Evolutionary conservation across 2,329 filamentous ascomycete genomes (phyloP).

Genomic region (Pyricularia pennisetigena): DNA sequence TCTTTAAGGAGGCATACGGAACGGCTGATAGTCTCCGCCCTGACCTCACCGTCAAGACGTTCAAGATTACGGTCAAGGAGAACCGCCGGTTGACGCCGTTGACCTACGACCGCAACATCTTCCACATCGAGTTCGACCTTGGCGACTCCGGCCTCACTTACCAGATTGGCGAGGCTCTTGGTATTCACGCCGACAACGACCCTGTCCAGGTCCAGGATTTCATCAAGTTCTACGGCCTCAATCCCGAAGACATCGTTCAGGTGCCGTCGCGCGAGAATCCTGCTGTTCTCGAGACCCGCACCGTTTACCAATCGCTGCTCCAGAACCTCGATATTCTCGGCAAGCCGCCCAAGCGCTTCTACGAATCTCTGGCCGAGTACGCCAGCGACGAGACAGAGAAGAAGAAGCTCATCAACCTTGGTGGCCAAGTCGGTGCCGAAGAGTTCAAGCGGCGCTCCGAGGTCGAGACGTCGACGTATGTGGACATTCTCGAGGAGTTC

Average conservation of each 20-base stretch:
- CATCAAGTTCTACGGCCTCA: conserved; percentile 80
- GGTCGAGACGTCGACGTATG: conserved; percentile 84
- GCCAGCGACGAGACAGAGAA: conserved; percentile 76
- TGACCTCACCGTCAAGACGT: conserved; percentile 77
- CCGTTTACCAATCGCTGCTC: conserved; percentile 80
- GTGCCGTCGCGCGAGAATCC: conserved; percentile 77
- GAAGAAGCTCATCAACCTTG: conserved; percentile 67
- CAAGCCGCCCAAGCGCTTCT: conserved; percentile 95
- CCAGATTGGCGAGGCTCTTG: conserved; percentile 93
- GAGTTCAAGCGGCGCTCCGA: conserved; percentile 92
- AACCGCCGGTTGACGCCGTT: conserved; percentile 83
- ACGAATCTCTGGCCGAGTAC: conserved; percentile 82
- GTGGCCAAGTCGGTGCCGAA: conserved; percentile 66
- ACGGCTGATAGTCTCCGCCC: conserved; percentile 68
- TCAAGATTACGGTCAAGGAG: conserved; percentile 84
- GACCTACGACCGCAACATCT: conserved; percentile 96
- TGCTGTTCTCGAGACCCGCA: conserved; percentile 70
- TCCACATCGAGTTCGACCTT: conserved; percentile 98
- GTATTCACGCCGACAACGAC: conserved; percentile 94
- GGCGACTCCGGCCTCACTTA: conserved; percentile 87
- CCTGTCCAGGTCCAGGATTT: conserved; percentile 68
- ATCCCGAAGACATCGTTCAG: conserved; percentile 78
- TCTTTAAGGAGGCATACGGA: conserved; percentile 89
- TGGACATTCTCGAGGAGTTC: conserved; percentile 85
- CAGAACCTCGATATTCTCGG: conserved; percentile 97